Percentiles rank a stretch among this genome's conserved stretches.
Conservation (phyloP, 2,329 filamentous ascomycete genomes). For the Hymenoscyphus fraxineus region DNA sequence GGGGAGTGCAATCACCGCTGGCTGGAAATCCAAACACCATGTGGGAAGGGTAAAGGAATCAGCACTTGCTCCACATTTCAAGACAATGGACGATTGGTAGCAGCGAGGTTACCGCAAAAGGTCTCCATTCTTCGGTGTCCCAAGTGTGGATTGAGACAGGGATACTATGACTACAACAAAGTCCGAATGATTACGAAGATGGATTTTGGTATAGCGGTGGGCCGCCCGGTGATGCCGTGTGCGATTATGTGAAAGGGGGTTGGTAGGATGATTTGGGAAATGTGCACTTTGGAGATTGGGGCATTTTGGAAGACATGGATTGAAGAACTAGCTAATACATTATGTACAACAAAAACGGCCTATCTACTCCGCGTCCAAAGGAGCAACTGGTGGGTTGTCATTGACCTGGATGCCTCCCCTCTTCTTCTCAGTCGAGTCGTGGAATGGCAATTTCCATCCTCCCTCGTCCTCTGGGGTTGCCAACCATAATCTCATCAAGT, state of each 20-base stretch:
- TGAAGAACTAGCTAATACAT: neutral
- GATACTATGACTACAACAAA: constrained; percentile 19
- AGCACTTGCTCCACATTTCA: constrained; percentile 17
- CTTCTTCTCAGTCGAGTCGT: constrained; percentile 79
- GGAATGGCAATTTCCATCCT: constrained; percentile 80
- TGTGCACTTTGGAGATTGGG: neutral
- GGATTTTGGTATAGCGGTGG: neutral
- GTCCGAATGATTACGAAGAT: constrained; percentile 18
- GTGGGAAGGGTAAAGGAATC: constrained; percentile 18
- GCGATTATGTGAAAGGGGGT: constrained; percentile 1
- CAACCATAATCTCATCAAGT: constrained; percentile 81
- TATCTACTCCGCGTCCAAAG: constrained; percentile 69
- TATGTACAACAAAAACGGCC: constrained; percentile 1
- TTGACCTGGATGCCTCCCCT: constrained; percentile 85
- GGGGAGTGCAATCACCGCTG: constrained; percentile 16
- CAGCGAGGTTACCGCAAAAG: neutral
- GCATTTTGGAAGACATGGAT: constrained; percentile 7
- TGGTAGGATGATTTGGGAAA: neutral
- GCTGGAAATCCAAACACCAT: constrained; percentile 17
- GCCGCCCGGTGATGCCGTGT: neutral
- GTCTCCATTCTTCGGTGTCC: constrained; percentile 13
- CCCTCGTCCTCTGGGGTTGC: constrained; percentile 77
- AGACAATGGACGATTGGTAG: neutral
- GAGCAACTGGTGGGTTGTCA: constrained; percentile 69
- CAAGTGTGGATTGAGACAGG: constrained; percentile 13